These are phyloP conservation scores for Euclidium syriacum DNA, from an alignment of 345 rosid genomes.

Conservation along the genomic window DNA sequence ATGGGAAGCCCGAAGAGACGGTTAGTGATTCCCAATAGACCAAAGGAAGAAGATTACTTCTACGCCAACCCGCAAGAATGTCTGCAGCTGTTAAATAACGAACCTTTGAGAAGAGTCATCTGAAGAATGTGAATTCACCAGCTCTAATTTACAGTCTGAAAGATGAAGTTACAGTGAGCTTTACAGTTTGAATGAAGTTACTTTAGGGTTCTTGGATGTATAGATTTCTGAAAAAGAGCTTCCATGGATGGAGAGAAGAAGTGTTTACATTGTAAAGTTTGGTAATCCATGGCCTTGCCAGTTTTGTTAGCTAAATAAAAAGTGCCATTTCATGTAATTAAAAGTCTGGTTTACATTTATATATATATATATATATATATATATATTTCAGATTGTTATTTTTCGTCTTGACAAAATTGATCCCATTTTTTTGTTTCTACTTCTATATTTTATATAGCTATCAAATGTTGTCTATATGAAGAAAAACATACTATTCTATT, in stretches of 20 bases:
- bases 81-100: constrained; percentile 73
- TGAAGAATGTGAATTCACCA: constrained; percentile 11
- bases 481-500: not conserved
- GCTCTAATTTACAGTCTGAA: constrained; percentile 8
- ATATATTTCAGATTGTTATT: constrained; percentile 1
- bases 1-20: constrained; percentile 75
- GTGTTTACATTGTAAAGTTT: constrained; percentile 25
- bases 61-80: constrained; percentile 95
- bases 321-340: constrained; percentile 16
- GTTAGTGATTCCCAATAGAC: constrained; percentile 58
- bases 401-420: not conserved
- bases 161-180: constrained; percentile 5
- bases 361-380: not conserved
- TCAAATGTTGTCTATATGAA: not conserved
- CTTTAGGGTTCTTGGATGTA: constrained; percentile 13
- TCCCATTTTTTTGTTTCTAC: not conserved
- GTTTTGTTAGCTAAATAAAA: constrained; percentile 25
- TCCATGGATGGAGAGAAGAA: constrained; percentile 12
- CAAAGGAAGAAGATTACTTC: constrained; percentile 94
- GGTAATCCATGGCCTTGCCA: constrained; percentile 31
- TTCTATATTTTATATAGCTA: not conserved
- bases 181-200: constrained; percentile 20
- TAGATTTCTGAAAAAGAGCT: constrained; percentile 20
- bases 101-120: constrained; percentile 41
- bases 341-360: not conserved